These are phyloP conservation scores for Populus simonii DNA, from an alignment of 345 rosid genomes.

Conservation along the genomic window DNA sequence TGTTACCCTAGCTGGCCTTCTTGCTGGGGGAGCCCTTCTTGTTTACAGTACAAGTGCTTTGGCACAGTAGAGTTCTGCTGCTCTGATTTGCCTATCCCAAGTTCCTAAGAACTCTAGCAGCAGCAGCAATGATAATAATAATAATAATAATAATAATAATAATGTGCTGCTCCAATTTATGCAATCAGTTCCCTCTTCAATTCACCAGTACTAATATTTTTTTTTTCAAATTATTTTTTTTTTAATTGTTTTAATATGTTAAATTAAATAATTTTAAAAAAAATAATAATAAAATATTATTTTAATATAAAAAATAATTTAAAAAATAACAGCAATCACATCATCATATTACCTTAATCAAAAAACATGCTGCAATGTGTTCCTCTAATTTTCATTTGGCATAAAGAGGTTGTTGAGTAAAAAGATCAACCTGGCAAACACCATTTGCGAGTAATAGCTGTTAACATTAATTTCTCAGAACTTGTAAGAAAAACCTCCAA, in stretches of 20 bases:
- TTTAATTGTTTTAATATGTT: too few relatives aligned
- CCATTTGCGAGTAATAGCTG: neutral
- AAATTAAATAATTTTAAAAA: too few relatives aligned
- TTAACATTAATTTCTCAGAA: neutral
- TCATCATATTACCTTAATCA: too few relatives aligned
- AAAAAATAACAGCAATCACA: too few relatives aligned
- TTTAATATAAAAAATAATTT: too few relatives aligned
- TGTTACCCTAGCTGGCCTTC: conserved; percentile 69
- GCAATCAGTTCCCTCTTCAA: neutral
- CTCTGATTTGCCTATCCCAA: neutral
- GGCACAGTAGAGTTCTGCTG: conserved; percentile 47
- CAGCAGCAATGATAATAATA: too few relatives aligned
- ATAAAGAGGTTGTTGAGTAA: neutral
- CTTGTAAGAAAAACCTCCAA: too few relatives aligned
- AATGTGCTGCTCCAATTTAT: neutral
- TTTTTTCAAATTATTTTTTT: too few relatives aligned
- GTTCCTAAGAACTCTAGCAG: too few relatives aligned
- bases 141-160: too few relatives aligned
- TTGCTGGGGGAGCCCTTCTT: conserved; percentile 87
- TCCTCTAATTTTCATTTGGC: neutral
- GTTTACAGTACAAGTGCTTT: conserved; percentile 96
- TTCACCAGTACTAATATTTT: neutral
- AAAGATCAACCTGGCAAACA: neutral
- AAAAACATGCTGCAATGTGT: neutral
- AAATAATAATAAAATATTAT: too few relatives aligned